phyloP scores from a whole-genome alignment of 2,329 filamentous ascomycete species.

The Neonectria ditissima region DNA sequence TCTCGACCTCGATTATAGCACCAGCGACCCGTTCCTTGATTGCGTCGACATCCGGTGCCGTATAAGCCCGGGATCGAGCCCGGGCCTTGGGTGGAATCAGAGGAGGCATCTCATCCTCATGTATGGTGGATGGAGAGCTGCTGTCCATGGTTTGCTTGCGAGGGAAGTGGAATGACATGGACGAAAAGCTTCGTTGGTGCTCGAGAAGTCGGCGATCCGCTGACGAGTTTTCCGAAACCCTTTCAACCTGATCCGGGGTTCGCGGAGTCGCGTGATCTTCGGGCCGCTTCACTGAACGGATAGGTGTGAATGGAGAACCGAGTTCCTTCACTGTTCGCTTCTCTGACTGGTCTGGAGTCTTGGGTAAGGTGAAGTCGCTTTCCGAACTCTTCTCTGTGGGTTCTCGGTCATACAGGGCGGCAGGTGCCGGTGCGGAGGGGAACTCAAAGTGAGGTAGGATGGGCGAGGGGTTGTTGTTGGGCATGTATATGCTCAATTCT shows the following conservation, averaged over 20 bases:
- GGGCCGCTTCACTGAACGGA: slow-evolving; percentile 10
- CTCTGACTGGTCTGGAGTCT: slow-evolving; percentile 15
- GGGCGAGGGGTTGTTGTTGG: slow-evolving; percentile 62
- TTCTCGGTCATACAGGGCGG: slow-evolving; percentile 49
- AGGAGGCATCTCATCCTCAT: slow-evolving; percentile 45
- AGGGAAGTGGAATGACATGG: slow-evolving; percentile 68
- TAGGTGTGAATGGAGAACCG: slow-evolving; percentile 15
- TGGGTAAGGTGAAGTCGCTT: slow-evolving; percentile 3
- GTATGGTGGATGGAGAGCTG: slow-evolving; percentile 37
- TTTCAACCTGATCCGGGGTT: slow-evolving; percentile 9
- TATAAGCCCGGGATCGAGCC: slow-evolving; percentile 56
- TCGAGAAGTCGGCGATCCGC: slow-evolving; percentile 45
- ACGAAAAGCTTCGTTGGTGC: slow-evolving; percentile 61
- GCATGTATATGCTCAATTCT: slow-evolving; percentile 65
- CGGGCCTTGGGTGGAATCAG: slow-evolving; percentile 58
- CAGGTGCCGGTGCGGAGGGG: slow-evolving; percentile 51
- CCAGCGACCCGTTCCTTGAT: slow-evolving; percentile 68
- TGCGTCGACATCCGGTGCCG: slow-evolving; percentile 60
- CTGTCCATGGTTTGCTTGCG: slow-evolving; percentile 54
- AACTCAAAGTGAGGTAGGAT: slow-evolving; percentile 65
- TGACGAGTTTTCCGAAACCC: slow-evolving; percentile 11
- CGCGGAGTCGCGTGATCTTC: slow-evolving; percentile 1
- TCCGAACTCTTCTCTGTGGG: slow-evolving; percentile 41
- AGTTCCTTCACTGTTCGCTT: slow-evolving; percentile 8
- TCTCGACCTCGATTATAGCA: slow-evolving; percentile 70